phyloP scores from a whole-genome alignment of 768 basidiomycete genomes.

The Bullera alba region DNA sequence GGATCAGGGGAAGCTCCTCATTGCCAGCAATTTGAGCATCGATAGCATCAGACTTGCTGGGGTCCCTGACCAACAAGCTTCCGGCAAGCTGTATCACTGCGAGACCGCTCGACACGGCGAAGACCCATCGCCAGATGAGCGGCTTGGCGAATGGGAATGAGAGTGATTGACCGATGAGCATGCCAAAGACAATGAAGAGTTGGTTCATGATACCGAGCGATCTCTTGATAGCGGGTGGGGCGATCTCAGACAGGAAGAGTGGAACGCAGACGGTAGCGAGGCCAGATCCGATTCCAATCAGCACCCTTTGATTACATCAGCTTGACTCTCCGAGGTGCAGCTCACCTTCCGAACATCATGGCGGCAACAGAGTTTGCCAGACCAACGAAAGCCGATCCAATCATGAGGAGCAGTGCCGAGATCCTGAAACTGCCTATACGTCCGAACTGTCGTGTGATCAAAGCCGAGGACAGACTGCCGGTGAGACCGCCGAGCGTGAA shows the following conservation, averaged over 20 bases:
- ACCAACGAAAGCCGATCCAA: conserved; percentile 22
- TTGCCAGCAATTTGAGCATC: too few species aligned
- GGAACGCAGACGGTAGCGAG: conserved; percentile 57
- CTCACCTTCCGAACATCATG: conserved; percentile 29
- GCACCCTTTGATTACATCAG: conserved; percentile 20
- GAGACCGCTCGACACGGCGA: conserved; percentile 22
- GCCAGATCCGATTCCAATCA: conserved; percentile 41
- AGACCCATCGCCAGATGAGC: conserved; percentile 31
- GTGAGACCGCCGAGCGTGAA: conserved; percentile 84
- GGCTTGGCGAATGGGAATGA: conserved; percentile 34
- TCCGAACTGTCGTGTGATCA: conserved; percentile 17
- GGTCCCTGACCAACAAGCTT: conserved; percentile 17
- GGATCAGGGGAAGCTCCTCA: conserved; percentile 15
- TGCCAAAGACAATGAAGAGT: conserved; percentile 40
- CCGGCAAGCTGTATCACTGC: conserved; percentile 27
- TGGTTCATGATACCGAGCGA: conserved; percentile 41
- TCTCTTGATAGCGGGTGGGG: conserved; percentile 61
- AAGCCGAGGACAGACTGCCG: conserved; percentile 48
- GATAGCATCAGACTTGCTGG: not conserved
- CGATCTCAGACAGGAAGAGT: conserved; percentile 76
- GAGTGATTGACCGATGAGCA: conserved; percentile 32
- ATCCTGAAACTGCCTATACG: conserved; percentile 21
- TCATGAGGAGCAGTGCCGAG: conserved; percentile 17
- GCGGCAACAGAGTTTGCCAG: conserved; percentile 13
- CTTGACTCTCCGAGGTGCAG: not conserved